Conservation (phyloP, 139 green algal genomes). For the Coelastrella sp. region DNA sequence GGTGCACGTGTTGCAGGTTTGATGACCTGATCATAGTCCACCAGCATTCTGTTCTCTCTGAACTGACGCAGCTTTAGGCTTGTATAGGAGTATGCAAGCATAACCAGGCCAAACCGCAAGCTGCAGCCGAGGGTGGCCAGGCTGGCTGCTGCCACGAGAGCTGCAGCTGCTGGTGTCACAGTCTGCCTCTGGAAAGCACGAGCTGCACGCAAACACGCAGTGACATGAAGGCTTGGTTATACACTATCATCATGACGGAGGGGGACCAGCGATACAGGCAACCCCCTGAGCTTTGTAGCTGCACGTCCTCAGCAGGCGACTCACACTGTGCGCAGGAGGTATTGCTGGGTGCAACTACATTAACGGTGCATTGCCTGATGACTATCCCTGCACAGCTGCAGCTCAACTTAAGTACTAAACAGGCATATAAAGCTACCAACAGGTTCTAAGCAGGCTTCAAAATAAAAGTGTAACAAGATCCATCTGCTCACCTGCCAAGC, state of each 20-base stretch:
- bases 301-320: no score
- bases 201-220: neutral
- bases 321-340: no score
- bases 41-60: slow-evolving; percentile 65
- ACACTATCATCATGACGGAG: no score
- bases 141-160: slow-evolving; percentile 73
- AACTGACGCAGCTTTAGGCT: slow-evolving; percentile 81
- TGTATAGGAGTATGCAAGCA: slow-evolving; percentile 87
- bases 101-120: slow-evolving; percentile 73
- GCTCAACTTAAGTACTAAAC: no score
- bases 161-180: slow-evolving; percentile 60
- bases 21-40: slow-evolving; percentile 54
- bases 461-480: neutral
- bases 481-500: slow-evolving; percentile 41
- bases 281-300: no score
- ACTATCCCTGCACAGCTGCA: no score
- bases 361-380: no score
- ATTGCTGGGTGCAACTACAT: no score
- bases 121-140: slow-evolving; percentile 70
- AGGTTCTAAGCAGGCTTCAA: no score
- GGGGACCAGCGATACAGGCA: no score
- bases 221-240: neutral
- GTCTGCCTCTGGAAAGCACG: slow-evolving; percentile 44
- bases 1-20: neutral
- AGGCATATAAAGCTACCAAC: no score